phyloP scores from a whole-genome alignment of 2,329 filamentous ascomycete genomes.

The Neonectria neomacrospora region DNA sequence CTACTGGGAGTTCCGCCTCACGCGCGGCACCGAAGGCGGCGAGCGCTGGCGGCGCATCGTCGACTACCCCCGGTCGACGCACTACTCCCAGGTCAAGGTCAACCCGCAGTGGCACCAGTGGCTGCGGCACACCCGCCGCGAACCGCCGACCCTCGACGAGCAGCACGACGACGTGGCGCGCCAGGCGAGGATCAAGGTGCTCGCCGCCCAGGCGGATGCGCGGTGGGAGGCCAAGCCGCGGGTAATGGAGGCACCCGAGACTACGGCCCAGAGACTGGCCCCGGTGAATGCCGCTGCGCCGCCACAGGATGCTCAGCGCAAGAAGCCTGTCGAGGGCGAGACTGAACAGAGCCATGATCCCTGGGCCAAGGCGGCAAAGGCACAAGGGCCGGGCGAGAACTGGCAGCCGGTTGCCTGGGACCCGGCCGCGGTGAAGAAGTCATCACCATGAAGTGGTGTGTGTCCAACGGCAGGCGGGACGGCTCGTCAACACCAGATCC shows the following conservation, averaged over 20 bases:
- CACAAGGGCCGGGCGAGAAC: slow-evolving; percentile 65
- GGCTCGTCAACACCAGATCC: background rate
- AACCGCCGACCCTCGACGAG: slow-evolving; percentile 67
- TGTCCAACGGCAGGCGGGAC: background rate
- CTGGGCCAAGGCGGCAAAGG: slow-evolving; percentile 63
- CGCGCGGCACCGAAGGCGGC: slow-evolving; percentile 50
- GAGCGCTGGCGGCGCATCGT: slow-evolving; percentile 71
- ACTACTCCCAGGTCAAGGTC: slow-evolving; percentile 66
- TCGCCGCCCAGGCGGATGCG: slow-evolving; percentile 71
- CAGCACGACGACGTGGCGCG: slow-evolving; percentile 65
- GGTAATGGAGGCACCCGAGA: slow-evolving; percentile 53
- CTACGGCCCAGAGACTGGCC: slow-evolving; percentile 34
- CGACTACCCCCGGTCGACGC: slow-evolving; percentile 64
- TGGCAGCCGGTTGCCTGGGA: slow-evolving; percentile 76
- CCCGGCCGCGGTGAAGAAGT: slow-evolving; percentile 55
- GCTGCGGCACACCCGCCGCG: slow-evolving; percentile 68
- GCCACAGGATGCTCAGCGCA: slow-evolving; percentile 16
- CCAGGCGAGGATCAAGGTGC: slow-evolving; percentile 62
- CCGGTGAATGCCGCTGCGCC: slow-evolving; percentile 16
- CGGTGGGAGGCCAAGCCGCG: slow-evolving; percentile 71
- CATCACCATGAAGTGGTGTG: slow-evolving; percentile 27
- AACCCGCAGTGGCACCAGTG: slow-evolving; percentile 75
- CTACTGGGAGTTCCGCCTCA: slow-evolving; percentile 74
- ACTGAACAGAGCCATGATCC: slow-evolving; percentile 57
- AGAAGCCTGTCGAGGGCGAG: slow-evolving; percentile 17